These are phyloP conservation scores for Desmodesmus armatus DNA, from an alignment of 139 green algal genomes.

Conservation along the genomic window DNA sequence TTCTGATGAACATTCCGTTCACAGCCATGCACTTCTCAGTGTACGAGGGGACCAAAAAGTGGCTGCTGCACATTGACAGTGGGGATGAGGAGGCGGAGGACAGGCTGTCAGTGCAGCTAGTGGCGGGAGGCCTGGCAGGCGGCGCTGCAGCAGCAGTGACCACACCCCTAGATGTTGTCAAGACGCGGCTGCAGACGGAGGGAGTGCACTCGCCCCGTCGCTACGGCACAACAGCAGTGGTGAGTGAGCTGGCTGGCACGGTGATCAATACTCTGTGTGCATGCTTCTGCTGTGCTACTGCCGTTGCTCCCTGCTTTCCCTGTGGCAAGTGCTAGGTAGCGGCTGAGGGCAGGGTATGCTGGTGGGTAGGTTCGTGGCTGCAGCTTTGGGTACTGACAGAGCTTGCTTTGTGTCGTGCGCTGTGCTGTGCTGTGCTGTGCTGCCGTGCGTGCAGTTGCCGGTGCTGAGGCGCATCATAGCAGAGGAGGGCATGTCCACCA, in stretches of 20 bases:
- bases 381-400: neutral
- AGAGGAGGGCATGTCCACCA: slow-evolving; percentile 83
- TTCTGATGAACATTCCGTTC: slow-evolving; percentile 98
- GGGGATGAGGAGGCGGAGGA: slow-evolving; percentile 50
- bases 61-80: slow-evolving; percentile 54
- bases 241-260: slow-evolving; percentile 52
- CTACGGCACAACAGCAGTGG: slow-evolving; percentile 71
- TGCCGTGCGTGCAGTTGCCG: slow-evolving; percentile 62
- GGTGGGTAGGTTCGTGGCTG: neutral
- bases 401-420: neutral
- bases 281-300: slow-evolving; percentile 3
- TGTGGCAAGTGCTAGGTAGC: neutral
- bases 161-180: slow-evolving; percentile 93
- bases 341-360: neutral
- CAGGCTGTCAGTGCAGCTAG: slow-evolving; percentile 55
- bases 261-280: neutral
- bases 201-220: slow-evolving; percentile 67
- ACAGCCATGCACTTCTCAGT: slow-evolving; percentile 93
- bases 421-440: neutral
- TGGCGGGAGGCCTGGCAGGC: slow-evolving; percentile 76
- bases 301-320: neutral
- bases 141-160: slow-evolving; percentile 82
- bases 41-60: slow-evolving; percentile 93
- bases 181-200: slow-evolving; percentile 92
- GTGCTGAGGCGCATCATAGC: slow-evolving; percentile 76